A percentile compares a stretch with the other conserved stretches of the same genome.
phyloP scores from a whole-genome alignment of 768 basidiomycete species.

The Calocera cornea region DNA sequence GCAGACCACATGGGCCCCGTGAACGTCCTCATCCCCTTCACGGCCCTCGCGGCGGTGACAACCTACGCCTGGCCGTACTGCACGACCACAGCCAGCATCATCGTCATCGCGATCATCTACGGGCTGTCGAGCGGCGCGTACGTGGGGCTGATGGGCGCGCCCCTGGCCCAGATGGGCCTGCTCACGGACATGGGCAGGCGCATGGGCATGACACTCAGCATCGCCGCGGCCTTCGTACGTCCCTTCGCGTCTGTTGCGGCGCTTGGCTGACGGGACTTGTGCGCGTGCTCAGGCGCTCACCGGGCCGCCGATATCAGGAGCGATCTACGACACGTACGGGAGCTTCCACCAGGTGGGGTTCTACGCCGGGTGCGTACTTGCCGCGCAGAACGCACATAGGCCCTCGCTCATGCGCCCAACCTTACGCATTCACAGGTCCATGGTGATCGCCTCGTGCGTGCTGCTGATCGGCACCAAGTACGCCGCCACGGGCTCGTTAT shows the following conservation, averaged over 20 bases:
- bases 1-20: constrained; percentile 36
- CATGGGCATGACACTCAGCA: constrained; percentile 13
- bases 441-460: neutral
- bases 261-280: neutral
- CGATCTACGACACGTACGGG: constrained; percentile 41
- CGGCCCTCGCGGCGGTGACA: constrained; percentile 38
- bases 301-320: constrained; percentile 63
- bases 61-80: constrained; percentile 65
- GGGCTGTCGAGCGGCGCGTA: constrained; percentile 53
- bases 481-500: neutral
- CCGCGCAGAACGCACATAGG: too few species aligned
- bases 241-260: too few species aligned
- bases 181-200: constrained; percentile 11
- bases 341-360: constrained; percentile 42
- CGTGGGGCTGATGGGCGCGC: constrained; percentile 12
- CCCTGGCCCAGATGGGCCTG: constrained; percentile 9
- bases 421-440: too few species aligned
- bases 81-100: constrained; percentile 30
- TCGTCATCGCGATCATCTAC: constrained; percentile 46
- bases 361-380: constrained; percentile 32
- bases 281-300: constrained; percentile 36
- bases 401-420: too few species aligned
- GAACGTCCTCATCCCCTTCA: constrained; percentile 56
- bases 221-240: constrained; percentile 7
- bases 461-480: neutral